Percentiles rank a stretch among this genome's conserved stretches.
Conservation (phyloP, 148 eudicot species). For the Diospyros lotus region DNA sequence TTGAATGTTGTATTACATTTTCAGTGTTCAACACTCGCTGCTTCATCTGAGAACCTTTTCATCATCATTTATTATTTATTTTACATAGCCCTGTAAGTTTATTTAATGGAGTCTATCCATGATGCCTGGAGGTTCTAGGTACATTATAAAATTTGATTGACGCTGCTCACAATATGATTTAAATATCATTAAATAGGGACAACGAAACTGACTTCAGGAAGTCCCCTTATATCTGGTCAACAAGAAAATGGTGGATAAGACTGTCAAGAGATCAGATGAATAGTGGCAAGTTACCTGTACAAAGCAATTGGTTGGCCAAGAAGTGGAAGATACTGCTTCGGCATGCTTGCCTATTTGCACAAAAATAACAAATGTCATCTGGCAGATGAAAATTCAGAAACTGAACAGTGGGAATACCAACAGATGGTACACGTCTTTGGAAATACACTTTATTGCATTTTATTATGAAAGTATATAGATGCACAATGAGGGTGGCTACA, state of each 20-base stretch:
- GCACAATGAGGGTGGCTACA: background rate
- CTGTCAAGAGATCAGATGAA: background rate
- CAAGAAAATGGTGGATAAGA: background rate
- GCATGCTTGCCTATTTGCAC: conserved; percentile 84
- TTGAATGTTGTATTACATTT: no score
- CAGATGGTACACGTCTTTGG: background rate
- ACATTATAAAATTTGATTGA: background rate
- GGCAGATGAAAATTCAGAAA: conserved; percentile 16
- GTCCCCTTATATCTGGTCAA: background rate
- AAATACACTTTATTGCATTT: background rate
- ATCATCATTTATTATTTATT: background rate
- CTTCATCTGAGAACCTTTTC: no score
- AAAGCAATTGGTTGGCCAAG: conserved; percentile 90
- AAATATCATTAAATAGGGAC: background rate
- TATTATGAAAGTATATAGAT: background rate
- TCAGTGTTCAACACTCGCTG: no score
- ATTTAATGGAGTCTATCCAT: background rate
- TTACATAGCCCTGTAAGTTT: background rate
- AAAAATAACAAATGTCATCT: conserved; percentile 36
- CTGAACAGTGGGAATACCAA: conserved; percentile 3
- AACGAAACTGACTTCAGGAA: background rate
- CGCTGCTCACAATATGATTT: background rate
- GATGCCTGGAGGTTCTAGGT: background rate
- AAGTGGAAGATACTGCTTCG: conserved; percentile 98
- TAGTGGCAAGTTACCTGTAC: conserved; percentile 57